phyloP scores from a whole-genome alignment of 2,329 filamentous ascomycete species.

The Phaeosphaeria sp. region DNA sequence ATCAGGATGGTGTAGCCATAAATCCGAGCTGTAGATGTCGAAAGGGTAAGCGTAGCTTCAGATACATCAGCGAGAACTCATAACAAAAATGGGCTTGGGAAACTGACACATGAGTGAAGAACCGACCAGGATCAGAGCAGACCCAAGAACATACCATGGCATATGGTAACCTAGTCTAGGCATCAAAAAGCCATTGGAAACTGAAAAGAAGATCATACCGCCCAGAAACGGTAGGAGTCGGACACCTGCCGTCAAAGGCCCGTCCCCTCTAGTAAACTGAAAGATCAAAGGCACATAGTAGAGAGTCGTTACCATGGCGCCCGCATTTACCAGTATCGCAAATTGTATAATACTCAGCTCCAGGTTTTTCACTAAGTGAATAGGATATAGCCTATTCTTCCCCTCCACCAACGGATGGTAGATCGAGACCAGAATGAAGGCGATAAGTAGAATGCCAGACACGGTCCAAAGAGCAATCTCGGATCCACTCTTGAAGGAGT shows the following conservation, averaged over 20 bases:
- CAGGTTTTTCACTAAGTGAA: neutral
- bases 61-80: no score
- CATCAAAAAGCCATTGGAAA: conserved; percentile 27
- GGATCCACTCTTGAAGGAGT: neutral
- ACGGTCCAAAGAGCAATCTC: neutral
- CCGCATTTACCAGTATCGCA: neutral
- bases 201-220: conserved; percentile 15
- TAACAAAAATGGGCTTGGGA: no score
- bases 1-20: neutral
- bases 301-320: conserved; percentile 4
- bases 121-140: neutral
- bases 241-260: conserved; percentile 26
- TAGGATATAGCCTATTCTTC: neutral
- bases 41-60: no score
- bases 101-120: neutral
- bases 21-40: neutral
- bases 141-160: conserved; percentile 13
- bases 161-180: conserved; percentile 24
- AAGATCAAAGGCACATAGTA: conserved; percentile 39
- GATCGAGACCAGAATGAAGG: neutral
- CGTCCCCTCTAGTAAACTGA: conserved; percentile 30
- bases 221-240: conserved; percentile 34
- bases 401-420: neutral
- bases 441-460: neutral
- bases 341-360: neutral